Evolutionary conservation across 208 protist species (phyloP).

Genomic region (Vickermania spadyakhi): DNA sequence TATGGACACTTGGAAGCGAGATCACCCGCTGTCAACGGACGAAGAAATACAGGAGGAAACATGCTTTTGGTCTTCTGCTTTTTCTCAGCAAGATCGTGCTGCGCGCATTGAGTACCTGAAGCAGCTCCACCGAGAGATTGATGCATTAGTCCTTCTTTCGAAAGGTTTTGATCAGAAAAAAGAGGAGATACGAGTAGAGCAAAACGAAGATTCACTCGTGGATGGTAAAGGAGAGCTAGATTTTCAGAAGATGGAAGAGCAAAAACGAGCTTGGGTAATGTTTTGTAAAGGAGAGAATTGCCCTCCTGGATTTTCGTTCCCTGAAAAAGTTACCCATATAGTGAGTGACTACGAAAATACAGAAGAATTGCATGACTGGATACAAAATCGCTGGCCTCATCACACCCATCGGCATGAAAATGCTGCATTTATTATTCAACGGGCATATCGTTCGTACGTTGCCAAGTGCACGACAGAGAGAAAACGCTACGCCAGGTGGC

Average conservation of each 20-base stretch:
- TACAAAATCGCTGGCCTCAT: constrained; percentile 45
- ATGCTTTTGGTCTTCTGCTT: constrained; percentile 18
- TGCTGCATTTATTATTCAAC: constrained; percentile 70
- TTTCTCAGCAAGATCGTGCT: constrained; percentile 13
- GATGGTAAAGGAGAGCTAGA: constrained; percentile 5
- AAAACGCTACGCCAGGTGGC: constrained; percentile 30
- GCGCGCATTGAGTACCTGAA: constrained; percentile 10
- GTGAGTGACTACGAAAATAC: constrained; percentile 31
- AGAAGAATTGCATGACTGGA: constrained; percentile 43
- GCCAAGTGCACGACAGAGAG: constrained; percentile 21
- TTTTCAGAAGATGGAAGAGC: neutral
- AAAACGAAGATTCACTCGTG: constrained; percentile 19
- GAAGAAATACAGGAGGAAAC: constrained; percentile 21
- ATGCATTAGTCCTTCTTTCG: neutral
- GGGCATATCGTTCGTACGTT: constrained; percentile 53
- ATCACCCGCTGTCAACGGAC: constrained; percentile 14
- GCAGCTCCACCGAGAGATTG: constrained; percentile 23
- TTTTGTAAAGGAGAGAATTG: constrained; percentile 1
- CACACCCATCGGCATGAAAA: constrained; percentile 77
- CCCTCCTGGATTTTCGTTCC: neutral
- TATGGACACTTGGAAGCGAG: constrained; percentile 24
- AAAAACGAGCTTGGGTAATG: neutral
- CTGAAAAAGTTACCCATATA: constrained; percentile 11
- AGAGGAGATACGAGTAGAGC: constrained; percentile 14
- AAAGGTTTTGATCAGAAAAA: neutral